Percentiles rank a stretch among this genome's conserved stretches.
These are phyloP conservation scores for Creolimax fragrantissima DNA, from an alignment of 78 protist species.

Conservation along the genomic window DNA sequence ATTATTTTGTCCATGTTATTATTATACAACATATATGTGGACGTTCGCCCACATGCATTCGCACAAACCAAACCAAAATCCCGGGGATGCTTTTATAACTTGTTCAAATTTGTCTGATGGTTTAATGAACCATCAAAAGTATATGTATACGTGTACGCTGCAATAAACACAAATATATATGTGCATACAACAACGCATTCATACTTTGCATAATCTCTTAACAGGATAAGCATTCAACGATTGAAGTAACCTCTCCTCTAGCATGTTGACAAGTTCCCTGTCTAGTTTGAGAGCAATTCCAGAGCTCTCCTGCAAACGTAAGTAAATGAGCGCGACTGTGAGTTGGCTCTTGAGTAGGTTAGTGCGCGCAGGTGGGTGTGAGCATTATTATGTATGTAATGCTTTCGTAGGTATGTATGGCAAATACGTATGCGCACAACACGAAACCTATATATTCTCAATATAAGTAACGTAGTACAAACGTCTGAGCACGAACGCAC, in stretches of 20 bases:
- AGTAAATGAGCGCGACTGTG: too few species aligned
- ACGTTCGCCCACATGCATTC: too few species aligned
- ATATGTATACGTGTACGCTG: neutral
- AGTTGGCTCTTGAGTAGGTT: neutral
- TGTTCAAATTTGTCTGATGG: too few species aligned
- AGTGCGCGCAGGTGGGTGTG: neutral
- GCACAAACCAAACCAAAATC: too few species aligned
- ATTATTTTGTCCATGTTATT: too few species aligned
- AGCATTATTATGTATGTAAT: neutral
- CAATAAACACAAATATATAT: neutral
- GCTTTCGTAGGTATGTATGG: neutral
- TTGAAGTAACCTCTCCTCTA: neutral
- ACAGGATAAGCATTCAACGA: neutral
- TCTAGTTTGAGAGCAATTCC: neutral
- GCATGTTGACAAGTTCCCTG: neutral
- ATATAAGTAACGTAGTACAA: neutral
- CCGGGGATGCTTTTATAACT: too few species aligned
- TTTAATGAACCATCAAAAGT: too few species aligned
- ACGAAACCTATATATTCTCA: neutral
- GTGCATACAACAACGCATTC: neutral
- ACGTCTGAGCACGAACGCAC: too few species aligned
- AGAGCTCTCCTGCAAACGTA: neutral
- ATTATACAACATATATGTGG: too few species aligned
- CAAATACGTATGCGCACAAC: neutral
- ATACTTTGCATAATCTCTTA: neutral